Evolutionary conservation across 2,329 filamentous ascomycete genomes (phyloP).

Genomic region (Phoma sp.): DNA sequence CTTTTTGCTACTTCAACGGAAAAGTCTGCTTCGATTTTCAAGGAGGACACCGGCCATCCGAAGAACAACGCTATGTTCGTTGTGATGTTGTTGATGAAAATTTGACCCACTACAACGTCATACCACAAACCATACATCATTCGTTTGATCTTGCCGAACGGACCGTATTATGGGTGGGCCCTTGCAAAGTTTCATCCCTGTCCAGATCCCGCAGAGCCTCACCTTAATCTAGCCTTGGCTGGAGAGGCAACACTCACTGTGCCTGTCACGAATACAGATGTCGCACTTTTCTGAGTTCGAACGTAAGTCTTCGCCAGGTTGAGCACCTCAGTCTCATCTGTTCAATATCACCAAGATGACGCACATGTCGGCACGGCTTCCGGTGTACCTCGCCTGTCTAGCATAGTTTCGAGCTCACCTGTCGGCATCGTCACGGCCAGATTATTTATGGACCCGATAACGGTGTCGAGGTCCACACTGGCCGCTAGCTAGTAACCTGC

Average conservation of each 20-base stretch:
- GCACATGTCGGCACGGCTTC: not conserved
- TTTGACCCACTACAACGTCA: constrained; percentile 14
- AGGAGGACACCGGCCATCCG: constrained; percentile 8
- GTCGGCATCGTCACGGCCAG: constrained; percentile 12
- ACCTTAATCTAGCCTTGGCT: constrained; percentile 13
- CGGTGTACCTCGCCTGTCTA: not conserved
- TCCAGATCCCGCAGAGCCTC: constrained; percentile 21
- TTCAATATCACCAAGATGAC: not conserved
- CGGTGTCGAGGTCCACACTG: constrained; percentile 14
- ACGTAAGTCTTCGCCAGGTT: not conserved
- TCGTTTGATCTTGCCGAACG: constrained; percentile 15
- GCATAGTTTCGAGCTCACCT: constrained; percentile 9
- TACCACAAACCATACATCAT: constrained; percentile 13
- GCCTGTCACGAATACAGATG: not conserved
- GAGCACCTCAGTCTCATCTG: not conserved
- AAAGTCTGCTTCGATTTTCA: constrained; percentile 1
- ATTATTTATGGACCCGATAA: constrained; percentile 17
- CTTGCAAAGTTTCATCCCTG: constrained; percentile 6
- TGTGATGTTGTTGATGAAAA: not conserved
- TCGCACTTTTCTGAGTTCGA: not conserved
- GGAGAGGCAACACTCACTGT: not conserved
- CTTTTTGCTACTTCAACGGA: constrained; percentile 12
- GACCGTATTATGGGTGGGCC: constrained; percentile 8
- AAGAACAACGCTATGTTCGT: not conserved
- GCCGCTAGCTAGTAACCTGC: constrained; percentile 9